Percentiles rank a stretch among this genome's conserved stretches.
Evolutionary conservation across 495 filamentous ascomycete species (phyloP).

Genomic region (Usnea hakonensis): DNA sequence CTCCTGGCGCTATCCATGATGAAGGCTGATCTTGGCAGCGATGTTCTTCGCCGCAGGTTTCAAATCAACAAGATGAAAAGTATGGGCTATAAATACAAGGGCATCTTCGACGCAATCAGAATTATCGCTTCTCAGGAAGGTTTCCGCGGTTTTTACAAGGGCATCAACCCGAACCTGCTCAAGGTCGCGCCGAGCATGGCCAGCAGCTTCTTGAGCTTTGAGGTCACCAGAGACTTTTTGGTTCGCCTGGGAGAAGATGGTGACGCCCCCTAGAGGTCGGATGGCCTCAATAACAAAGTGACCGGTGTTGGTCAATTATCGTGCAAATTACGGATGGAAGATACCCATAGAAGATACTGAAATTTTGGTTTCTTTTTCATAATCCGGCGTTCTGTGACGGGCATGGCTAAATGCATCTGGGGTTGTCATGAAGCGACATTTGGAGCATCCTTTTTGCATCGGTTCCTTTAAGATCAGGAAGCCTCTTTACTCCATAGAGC

Average conservation of each 20-base stretch:
- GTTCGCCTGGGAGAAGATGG: conserved; percentile 44
- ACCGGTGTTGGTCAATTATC: neutral
- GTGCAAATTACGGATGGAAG: conserved; percentile 1
- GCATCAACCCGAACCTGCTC: conserved; percentile 84
- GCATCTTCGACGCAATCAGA: conserved; percentile 72
- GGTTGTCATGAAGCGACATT: neutral
- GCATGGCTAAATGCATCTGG: neutral
- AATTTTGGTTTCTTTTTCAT: neutral
- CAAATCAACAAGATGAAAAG: conserved; percentile 99
- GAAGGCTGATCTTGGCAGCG: conserved; percentile 43
- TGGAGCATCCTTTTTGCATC: neutral
- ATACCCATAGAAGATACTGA: conserved; percentile 9
- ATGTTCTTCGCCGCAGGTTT: conserved; percentile 90
- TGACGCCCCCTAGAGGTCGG: neutral
- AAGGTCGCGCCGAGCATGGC: conserved; percentile 99
- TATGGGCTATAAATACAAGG: conserved; percentile 94
- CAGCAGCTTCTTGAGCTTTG: conserved; percentile 94
- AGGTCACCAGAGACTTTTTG: conserved; percentile 81
- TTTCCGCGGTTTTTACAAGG: conserved; percentile 75
- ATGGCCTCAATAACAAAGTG: neutral
- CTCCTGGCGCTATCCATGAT: neutral
- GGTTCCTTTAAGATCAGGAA: neutral
- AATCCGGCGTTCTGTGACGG: neutral
- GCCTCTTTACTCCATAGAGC: neutral
- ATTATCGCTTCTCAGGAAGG: conserved; percentile 78